These are phyloP conservation scores for Amoebophrya sp. DNA, from an alignment of 169 alveolate species.

Conservation along the genomic window DNA sequence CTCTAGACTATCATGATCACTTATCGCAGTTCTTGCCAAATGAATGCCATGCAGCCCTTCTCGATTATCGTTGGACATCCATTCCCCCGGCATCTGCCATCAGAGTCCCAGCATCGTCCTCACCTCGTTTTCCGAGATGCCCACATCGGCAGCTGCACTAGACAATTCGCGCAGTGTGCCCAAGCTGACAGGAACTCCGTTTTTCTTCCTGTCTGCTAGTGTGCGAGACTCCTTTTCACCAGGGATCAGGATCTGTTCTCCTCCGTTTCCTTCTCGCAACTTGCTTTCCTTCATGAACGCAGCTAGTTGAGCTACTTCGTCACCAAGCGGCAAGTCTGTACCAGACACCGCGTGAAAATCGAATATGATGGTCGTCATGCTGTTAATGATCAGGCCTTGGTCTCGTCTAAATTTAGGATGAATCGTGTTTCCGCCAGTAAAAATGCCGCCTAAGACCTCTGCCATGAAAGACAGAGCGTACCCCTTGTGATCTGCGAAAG, in stretches of 20 bases:
- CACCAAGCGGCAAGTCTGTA: not conserved
- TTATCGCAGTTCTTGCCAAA: too few relatives aligned
- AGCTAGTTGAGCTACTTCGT: not conserved
- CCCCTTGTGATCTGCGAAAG: slow-evolving; percentile 24
- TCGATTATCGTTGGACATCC: not conserved
- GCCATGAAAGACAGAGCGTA: not conserved
- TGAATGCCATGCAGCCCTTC: not conserved
- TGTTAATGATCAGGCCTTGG: not conserved
- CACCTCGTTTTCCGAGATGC: not conserved
- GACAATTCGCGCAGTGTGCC: not conserved
- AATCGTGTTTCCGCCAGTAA: not conserved
- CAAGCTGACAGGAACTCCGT: not conserved
- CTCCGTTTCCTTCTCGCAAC: not conserved
- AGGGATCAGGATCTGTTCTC: not conserved
- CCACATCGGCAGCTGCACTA: not conserved
- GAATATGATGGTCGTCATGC: not conserved
- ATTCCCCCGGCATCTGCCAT: not conserved
- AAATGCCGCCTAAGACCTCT: not conserved
- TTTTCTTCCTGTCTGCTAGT: not conserved
- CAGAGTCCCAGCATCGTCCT: not conserved
- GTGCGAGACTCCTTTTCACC: not conserved
- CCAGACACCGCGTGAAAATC: not conserved
- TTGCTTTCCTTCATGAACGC: not conserved
- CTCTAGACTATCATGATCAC: too few relatives aligned
- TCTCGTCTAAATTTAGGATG: not conserved